Evolutionary conservation across 2,329 filamentous ascomycete genomes (phyloP).

Genomic region (Coccinonectria pachysandricola): DNA sequence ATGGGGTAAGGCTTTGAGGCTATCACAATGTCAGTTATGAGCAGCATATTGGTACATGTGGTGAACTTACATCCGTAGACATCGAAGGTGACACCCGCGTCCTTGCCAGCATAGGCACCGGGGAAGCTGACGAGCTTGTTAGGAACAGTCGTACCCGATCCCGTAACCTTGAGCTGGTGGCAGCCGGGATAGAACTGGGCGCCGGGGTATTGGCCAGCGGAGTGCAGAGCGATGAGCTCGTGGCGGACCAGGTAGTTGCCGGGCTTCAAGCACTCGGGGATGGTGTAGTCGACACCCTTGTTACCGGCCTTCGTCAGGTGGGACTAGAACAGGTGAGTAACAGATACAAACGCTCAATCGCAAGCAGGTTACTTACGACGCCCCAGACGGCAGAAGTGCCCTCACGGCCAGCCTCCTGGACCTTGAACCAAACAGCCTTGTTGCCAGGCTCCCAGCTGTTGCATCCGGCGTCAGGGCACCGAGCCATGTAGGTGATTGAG

Average conservation of each 20-base stretch:
- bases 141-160: constrained; percentile 33
- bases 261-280: constrained; percentile 39
- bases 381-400: constrained; percentile 42
- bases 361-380: constrained; percentile 18
- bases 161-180: constrained; percentile 45
- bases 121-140: constrained; percentile 38
- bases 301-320: constrained; percentile 36
- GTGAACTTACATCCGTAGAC: constrained; percentile 33
- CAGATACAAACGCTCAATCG: background rate
- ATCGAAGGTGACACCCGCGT: constrained; percentile 43
- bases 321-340: constrained; percentile 15
- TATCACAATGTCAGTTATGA: no score
- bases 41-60: background rate
- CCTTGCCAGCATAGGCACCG: constrained; percentile 39
- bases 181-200: constrained; percentile 49
- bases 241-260: constrained; percentile 50
- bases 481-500: constrained; percentile 49
- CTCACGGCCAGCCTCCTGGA: constrained; percentile 38
- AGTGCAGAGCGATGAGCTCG: constrained; percentile 45
- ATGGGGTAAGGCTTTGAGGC: constrained; percentile 31
- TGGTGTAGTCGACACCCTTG: constrained; percentile 38
- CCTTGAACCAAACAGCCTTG: constrained; percentile 45
- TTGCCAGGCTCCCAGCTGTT: constrained; percentile 36
- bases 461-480: constrained; percentile 42
- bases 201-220: constrained; percentile 37